These are phyloP conservation scores for Quercus suber DNA, from an alignment of 306 rosid species.

Conservation along the genomic window DNA sequence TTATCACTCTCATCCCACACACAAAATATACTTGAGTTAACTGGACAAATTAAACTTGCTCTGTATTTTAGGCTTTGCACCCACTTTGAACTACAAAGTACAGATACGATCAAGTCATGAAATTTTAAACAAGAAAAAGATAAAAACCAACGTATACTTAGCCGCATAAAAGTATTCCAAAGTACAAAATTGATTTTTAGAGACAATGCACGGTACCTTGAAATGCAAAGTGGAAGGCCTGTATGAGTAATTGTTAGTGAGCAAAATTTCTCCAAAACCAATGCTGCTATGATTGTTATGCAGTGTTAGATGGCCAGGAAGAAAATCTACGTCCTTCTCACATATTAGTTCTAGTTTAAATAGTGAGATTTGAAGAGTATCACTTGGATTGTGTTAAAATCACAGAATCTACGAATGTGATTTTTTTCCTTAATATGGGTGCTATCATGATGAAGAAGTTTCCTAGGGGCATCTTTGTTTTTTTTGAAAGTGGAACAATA, in stretches of 20 bases:
- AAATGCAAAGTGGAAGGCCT: not conserved
- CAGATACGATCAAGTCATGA: no score
- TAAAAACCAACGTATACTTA: no score
- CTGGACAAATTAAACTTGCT: not conserved
- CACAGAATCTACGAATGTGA: slow-evolving; percentile 24
- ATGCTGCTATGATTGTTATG: not conserved
- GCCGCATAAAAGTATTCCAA: not conserved
- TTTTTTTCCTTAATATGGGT: slow-evolving; percentile 22
- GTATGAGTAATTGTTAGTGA: no score
- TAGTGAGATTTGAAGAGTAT: slow-evolving; percentile 14
- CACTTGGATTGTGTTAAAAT: slow-evolving; percentile 22
- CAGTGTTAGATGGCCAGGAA: not conserved
- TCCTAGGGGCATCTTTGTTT: not conserved
- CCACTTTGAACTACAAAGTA: not conserved
- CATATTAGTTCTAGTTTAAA: not conserved
- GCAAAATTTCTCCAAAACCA: no score
- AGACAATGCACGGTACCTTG: not conserved
- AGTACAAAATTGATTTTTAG: not conserved
- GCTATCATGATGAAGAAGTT: not conserved
- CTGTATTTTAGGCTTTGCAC: not conserved
- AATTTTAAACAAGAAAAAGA: no score
- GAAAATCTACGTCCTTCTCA: not conserved
- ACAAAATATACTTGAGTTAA: no score
- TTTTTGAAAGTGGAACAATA: no score
- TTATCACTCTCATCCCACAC: no score